Base-by-base conservation (phyloP, 2,329 filamentous ascomycete species). In the Penicillium verrucosum region DNA sequence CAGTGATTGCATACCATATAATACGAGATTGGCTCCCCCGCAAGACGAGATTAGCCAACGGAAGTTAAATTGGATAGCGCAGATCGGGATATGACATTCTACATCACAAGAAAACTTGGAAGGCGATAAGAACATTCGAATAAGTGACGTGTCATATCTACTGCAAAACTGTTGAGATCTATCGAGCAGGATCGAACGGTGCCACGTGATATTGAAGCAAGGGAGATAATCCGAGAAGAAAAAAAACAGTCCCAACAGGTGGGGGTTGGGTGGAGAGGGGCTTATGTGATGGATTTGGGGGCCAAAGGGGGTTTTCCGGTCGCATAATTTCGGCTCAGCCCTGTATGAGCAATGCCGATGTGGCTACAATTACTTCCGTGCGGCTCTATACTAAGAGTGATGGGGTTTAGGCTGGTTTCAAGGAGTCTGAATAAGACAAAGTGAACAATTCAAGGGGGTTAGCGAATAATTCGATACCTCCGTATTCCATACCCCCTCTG, bases 11-110 rank as follows among this genome's bases (percentile, higher is more conserved):
- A 21, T 30, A 34, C 27, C 9, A 36, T 21, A 30, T n/a, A 27
- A 51, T 36, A 45, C 27, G 27, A 45, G 46, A 41, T 56, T 32
- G 30, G 52, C 32, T 42, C 23, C 52, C 52, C 52, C 52, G 38
- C 52, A 55, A 42, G 44, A 48, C 21, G 29, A 27, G 14, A 37
- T 14, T 10, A 29, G 16, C n/a, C n/a, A 38, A 38, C 14, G 3
- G 29, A 46, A 46, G 41, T 54, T 32, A 50, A 32, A 51, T 34
- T 52, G 12, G 41, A 51, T 56, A 56, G 54, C 42, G 48, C 48
- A 52, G 48, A 56, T 56, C 54, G 36, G 36, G 30, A 32, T 32
- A 14, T 32, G 14, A 32, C 27, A 55, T 38, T 25, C 25, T 29
- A 51, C 45, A 30, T 50, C 37, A 51, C 38, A 44, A n/a, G 29